Base-by-base conservation (phyloP, 1,284 basidiomycete species). In the Heliocybe sulcata region DNA sequence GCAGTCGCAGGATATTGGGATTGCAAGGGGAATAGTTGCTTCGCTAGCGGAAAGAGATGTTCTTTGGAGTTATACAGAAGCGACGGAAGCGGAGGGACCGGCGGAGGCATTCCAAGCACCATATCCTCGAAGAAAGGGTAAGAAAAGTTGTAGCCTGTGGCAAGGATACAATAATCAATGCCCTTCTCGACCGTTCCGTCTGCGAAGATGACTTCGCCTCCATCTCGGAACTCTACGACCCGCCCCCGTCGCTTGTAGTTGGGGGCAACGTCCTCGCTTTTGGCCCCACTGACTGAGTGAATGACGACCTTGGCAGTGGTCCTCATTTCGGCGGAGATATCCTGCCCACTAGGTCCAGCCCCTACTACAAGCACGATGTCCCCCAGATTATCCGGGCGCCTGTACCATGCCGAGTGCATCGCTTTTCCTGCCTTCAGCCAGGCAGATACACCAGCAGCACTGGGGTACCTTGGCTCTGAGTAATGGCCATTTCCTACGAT, bases 401-500 rank as follows among this genome's bases (percentile, higher is more conserved):
- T 77, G 63, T 88, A 92, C 72, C 75, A 85, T 2, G 80, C 78
- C 0, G 87, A 81, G 64, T 90, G 87, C 1, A 68, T 71, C 0
- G 81, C 82, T 54, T 70, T 77, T 12, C 75, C 71, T 1, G 67
- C 60, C 1, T 65, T 64, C 3, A 82, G 61, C 89, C 89, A 91
- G 10, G 67, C 58, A 16, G 70, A 63, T 2, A 91, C 62, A 1
- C 89, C 87, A 2, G 81, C 77, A 8, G 76, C 74, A 45, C 70
- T 56, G 2, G 87, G 87, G 54, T 81, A 77, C 29, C 79, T 76
- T 1, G 89, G 89, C 14, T 77, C 60, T 45, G 72, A 75, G 63
- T 87, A 85, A 65, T 89, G 89, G 0, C 89, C 89, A 59, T 88
- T 90, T 35, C 84, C 85, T 20, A 90, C 74, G 45, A 91, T 68